Conservation (phyloP, 306 rosid species). For the Prunus kanzakura region DNA sequence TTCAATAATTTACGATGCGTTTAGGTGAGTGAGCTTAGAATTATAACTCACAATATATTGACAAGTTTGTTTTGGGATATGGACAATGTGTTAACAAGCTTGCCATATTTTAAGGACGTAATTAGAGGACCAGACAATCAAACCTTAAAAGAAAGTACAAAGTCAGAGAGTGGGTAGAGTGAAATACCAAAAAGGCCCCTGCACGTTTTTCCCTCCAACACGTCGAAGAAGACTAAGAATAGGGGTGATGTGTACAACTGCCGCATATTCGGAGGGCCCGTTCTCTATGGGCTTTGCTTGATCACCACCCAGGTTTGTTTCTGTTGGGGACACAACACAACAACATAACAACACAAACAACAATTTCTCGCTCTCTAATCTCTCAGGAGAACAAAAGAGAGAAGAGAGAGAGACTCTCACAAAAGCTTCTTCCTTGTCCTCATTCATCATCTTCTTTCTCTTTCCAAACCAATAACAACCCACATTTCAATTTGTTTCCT, state of each 20-base stretch:
- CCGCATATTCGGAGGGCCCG: conserved; percentile 55
- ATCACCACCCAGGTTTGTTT: conserved; percentile 23
- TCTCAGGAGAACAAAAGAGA: conserved; percentile 5
- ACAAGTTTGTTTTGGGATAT: too few relatives aligned
- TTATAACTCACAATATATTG: too few relatives aligned
- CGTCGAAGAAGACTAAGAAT: conserved; percentile 31
- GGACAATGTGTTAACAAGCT: background rate
- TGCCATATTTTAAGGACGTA: background rate
- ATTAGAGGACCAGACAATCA: background rate
- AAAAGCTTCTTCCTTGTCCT: conserved; percentile 17
- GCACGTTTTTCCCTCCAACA: conserved; percentile 47
- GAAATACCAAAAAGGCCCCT: conserved; percentile 9
- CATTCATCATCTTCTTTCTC: conserved; percentile 6
- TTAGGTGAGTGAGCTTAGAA: too few relatives aligned
- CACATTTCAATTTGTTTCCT: conserved; percentile 1
- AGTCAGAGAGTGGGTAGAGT: conserved; percentile 10
- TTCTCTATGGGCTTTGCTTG: conserved; percentile 41
- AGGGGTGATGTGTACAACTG: conserved; percentile 44
- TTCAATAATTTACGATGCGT: too few relatives aligned
- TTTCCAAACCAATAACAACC: background rate
- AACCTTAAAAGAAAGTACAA: background rate
- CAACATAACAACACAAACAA: background rate
- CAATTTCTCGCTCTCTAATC: background rate
- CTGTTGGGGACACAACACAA: conserved; percentile 22
- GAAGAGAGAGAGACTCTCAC: conserved; percentile 10